Evolutionary conservation across 805 yeast species (phyloP), one percentile per base, ranked within the genome.

Genomic region (Tetrapisispora nanseiensis): DNA sequence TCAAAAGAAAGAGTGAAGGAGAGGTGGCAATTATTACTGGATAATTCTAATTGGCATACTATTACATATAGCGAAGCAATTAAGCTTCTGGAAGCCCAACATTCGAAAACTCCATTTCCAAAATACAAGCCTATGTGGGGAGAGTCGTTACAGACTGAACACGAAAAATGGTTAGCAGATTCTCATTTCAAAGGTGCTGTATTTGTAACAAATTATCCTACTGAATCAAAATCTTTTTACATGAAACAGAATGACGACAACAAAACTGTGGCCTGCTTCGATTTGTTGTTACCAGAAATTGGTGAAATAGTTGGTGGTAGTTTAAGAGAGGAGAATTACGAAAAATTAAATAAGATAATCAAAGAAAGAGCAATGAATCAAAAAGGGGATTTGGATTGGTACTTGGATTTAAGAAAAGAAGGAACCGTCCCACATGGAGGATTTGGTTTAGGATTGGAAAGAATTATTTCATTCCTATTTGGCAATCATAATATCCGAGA

Each of bases 241-340:
- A 92, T 92, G 99, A 80, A 79, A 42, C 58, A 62, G 22, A 74
- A 77, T 18, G 37, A 36, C 40, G 49, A 42, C 12, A 70, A 65
- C 40, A 51, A 55, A 0, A 86, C 95, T 0, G 97, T 86, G 2
- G 95, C 84, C 0, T 89, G 97, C 54, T 92, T 78, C 56, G 99
- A 92, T 57, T 69, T 92, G 37, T 63, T 92, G 5, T 75, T 90
- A 16, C 98, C 99, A 0, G 90, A 81, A 16, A 73, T 92, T 43
- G 99, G 97, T 20, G 99, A 92, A 59, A 66, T 92, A 13, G 80
- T 86, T 7, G 99, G 99, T 2, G 99, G 99, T 0, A 86, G 96
- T 1, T 51, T 92, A 46, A 83, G 99, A 62, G 95, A 90, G 54
- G 85, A 84, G 54, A 64, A 74, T 47, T 65, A 73, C 46, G 70